Evolutionary conservation across 768 basidiomycete genomes (phyloP).

Genomic region (Tephrocybe rancida): DNA sequence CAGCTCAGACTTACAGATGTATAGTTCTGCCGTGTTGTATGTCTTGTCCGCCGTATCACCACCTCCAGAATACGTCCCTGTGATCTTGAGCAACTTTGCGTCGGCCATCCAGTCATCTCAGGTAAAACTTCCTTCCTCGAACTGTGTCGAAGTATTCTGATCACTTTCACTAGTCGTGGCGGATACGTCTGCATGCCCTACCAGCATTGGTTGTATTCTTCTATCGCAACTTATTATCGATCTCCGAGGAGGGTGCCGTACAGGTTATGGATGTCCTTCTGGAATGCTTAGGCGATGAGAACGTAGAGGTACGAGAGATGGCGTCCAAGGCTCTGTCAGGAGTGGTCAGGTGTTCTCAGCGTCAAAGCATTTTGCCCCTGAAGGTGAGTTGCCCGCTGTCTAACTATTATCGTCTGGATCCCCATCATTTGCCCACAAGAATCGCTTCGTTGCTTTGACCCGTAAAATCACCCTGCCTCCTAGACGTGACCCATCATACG

Average conservation of each 20-base stretch:
- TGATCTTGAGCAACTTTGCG: slow-evolving; percentile 63
- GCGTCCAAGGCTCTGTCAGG: slow-evolving; percentile 85
- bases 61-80: slow-evolving; percentile 63
- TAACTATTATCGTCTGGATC: slow-evolving; percentile 12
- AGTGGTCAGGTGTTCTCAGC: slow-evolving; percentile 88
- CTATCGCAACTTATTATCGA: slow-evolving; percentile 83
- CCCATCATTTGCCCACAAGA: slow-evolving; percentile 41
- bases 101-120: slow-evolving; percentile 76
- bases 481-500: slow-evolving; percentile 70
- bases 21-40: slow-evolving; percentile 79
- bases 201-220: slow-evolving; percentile 91
- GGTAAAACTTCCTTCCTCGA: slow-evolving; percentile 41
- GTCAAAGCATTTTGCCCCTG: slow-evolving; percentile 81
- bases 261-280: slow-evolving; percentile 83
- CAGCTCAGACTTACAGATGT: slow-evolving; percentile 77
- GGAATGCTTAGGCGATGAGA: slow-evolving; percentile 85
- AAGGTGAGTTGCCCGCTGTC: slow-evolving; percentile 52
- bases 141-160: background rate
- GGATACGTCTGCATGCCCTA: slow-evolving; percentile 83
- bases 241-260: slow-evolving; percentile 66
- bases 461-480: slow-evolving; percentile 65
- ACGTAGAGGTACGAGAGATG: slow-evolving; percentile 92
- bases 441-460: slow-evolving; percentile 75
- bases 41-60: slow-evolving; percentile 83
- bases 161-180: slow-evolving; percentile 68